Evolutionary conservation across 768 basidiomycete genomes (phyloP).

Genomic region (Hericium alpestre): DNA sequence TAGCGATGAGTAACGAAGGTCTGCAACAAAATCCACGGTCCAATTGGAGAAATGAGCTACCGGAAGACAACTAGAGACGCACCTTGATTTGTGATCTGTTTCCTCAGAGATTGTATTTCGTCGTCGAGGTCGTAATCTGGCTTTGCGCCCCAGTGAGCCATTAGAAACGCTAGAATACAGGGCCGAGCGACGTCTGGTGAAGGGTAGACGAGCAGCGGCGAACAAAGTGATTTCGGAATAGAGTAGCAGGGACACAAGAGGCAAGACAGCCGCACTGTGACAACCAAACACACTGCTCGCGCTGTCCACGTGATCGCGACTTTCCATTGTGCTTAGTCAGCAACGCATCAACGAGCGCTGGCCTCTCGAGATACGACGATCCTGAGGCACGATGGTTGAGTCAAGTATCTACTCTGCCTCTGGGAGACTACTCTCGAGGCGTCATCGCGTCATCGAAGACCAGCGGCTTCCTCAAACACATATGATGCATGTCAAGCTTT

Average conservation of each 20-base stretch:
- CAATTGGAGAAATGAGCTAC: neutral
- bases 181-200: neutral
- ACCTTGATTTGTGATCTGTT: constrained; percentile 14
- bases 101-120: constrained; percentile 10
- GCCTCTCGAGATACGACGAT: too few species aligned
- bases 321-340: neutral
- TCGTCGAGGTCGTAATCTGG: constrained; percentile 14
- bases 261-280: neutral
- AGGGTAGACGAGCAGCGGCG: neutral
- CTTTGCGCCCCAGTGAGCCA: constrained; percentile 9
- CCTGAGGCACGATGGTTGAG: too few species aligned
- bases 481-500: too few species aligned
- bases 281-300: neutral
- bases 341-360: too few species aligned
- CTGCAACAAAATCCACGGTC: constrained; percentile 1
- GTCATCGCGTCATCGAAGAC: too few species aligned
- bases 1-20: constrained; percentile 9
- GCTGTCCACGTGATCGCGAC: neutral
- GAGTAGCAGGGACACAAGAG: neutral
- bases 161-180: neutral
- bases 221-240: neutral
- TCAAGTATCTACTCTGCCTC: too few species aligned
- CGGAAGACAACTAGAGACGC: neutral
- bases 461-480: too few species aligned
- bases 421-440: too few species aligned